phyloP scores from a whole-genome alignment of 306 rosid species.

The Prunus mume region DNA sequence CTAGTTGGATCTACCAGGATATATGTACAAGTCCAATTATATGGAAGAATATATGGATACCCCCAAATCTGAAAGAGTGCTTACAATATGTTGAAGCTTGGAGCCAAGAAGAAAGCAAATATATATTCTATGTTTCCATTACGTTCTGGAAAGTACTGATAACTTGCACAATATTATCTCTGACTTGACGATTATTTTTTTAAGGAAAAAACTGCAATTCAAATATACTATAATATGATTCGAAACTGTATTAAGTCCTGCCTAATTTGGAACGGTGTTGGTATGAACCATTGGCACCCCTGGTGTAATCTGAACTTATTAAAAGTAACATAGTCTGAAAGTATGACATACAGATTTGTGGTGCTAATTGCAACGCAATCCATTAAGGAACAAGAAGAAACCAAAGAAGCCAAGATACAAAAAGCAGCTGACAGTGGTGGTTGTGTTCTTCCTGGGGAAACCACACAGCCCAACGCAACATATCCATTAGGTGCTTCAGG shows the following conservation, averaged over 20 bases:
- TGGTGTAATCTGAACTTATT: not conserved
- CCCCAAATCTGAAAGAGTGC: not conserved
- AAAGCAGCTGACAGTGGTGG: slow-evolving; percentile 77
- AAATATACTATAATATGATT: not conserved
- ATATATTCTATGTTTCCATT: not conserved
- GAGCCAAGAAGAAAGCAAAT: not conserved
- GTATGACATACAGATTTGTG: slow-evolving; percentile 55
- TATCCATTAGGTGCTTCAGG: slow-evolving; percentile 94
- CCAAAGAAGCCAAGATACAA: slow-evolving; percentile 72
- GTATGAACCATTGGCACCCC: not conserved
- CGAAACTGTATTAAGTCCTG: not conserved
- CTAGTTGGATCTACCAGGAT: not conserved
- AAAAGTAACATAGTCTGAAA: not conserved
- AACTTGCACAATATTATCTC: not conserved
- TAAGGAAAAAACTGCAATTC: not conserved
- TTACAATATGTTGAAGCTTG: not conserved
- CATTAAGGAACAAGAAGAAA: slow-evolving; percentile 72
- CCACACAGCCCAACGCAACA: slow-evolving; percentile 92
- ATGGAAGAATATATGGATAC: not conserved
- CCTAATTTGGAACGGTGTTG: not conserved
- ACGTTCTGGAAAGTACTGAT: not conserved
- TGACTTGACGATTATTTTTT: not conserved
- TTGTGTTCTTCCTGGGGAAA: slow-evolving; percentile 54
- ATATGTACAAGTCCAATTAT: not conserved
- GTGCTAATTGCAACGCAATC: slow-evolving; percentile 67